Evolutionary conservation across 306 rosid genomes (phyloP).

Genomic region (Fragaria vesca): DNA sequence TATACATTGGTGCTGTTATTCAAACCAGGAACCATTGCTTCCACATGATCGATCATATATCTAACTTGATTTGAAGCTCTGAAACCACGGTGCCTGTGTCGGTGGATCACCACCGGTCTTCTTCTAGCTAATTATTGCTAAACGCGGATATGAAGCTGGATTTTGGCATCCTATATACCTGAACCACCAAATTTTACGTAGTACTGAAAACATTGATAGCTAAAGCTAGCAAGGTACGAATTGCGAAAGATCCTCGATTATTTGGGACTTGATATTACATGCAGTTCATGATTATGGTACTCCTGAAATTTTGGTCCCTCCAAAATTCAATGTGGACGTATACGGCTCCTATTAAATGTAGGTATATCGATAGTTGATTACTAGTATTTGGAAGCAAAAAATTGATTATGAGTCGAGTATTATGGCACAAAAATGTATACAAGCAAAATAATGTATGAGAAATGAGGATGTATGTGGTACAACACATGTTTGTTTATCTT

Average conservation of each 20-base stretch:
- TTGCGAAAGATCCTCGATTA: slow-evolving; percentile 2
- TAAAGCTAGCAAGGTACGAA: neutral
- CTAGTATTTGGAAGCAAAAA: too few species aligned
- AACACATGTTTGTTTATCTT: neutral
- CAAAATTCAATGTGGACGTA: slow-evolving; percentile 1
- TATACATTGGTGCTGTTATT: slow-evolving; percentile 28
- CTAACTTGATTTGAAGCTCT: slow-evolving; percentile 12
- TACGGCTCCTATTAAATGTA: neutral
- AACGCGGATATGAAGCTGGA: slow-evolving; percentile 21
- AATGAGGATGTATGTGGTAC: neutral
- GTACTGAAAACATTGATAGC: neutral
- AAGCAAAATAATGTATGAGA: neutral
- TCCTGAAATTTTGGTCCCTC: slow-evolving; percentile 5
- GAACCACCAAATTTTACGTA: neutral
- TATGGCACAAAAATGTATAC: neutral
- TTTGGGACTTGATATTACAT: neutral
- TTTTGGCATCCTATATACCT: neutral
- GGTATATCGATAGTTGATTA: neutral
- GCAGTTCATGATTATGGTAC: neutral
- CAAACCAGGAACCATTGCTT: slow-evolving; percentile 31
- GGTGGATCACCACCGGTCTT: slow-evolving; percentile 26
- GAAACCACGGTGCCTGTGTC: slow-evolving; percentile 9
- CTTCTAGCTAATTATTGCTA: slow-evolving; percentile 3
- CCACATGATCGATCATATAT: neutral
- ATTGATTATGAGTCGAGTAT: neutral